phyloP scores from a whole-genome alignment of 768 basidiomycete species.

The Russula abietina region DNA sequence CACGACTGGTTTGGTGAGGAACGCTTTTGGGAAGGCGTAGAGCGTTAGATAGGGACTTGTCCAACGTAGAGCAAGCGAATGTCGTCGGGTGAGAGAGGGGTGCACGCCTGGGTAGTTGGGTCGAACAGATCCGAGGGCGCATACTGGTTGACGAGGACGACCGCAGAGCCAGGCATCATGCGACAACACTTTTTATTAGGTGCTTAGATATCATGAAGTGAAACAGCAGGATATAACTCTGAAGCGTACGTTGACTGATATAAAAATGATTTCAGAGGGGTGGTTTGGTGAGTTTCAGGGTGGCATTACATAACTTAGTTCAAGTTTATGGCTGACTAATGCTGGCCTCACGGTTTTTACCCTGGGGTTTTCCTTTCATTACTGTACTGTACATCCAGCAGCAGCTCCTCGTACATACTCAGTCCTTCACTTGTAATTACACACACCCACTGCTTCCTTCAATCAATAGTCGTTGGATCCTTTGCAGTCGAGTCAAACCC shows the following conservation, averaged over 20 bases:
- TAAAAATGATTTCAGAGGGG: not conserved
- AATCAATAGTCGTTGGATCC: no score
- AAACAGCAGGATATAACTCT: not conserved
- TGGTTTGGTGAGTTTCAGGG: not conserved
- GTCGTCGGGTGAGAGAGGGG: not conserved
- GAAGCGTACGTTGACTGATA: not conserved
- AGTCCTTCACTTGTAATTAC: no score
- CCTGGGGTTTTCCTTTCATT: no score
- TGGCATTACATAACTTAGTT: no score
- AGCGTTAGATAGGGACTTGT: no score
- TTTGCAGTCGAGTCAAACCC: no score
- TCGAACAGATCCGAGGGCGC: not conserved
- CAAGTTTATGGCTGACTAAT: no score
- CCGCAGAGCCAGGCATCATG: constrained; percentile 13
- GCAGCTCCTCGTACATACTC: no score
- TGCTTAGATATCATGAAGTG: not conserved
- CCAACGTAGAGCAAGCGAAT: no score
- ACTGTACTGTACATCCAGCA: no score
- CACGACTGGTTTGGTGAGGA: constrained; percentile 4
- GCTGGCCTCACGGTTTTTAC: no score
- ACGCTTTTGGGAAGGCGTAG: constrained; percentile 18
- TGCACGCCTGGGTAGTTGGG: constrained; percentile 10
- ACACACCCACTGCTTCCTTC: no score
- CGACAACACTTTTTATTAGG: constrained; percentile 7
- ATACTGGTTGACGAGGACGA: constrained; percentile 1